Evolutionary conservation across 345 rosid genomes (phyloP), one percentile per base, ranked within the genome.

Genomic region (Sonneratia alba): DNA sequence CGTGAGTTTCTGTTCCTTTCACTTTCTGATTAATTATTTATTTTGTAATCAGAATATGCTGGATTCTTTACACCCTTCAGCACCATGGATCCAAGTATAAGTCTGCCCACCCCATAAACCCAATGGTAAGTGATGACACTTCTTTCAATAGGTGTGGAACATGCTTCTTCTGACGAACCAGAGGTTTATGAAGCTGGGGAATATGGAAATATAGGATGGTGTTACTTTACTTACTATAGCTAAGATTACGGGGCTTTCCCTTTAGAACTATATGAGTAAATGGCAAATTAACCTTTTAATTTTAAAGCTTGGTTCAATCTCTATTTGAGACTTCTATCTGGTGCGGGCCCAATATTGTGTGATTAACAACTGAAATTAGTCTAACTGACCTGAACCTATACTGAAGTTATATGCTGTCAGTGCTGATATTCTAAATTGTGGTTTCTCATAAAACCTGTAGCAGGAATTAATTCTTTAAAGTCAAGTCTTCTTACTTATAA

Each of bases 1-100:
- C 86, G 98, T 96, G 80, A 88, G 99, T 85, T 56, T 73, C 67
- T 68, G 63, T 57, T 63, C 18, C 3, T 9, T 72, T 43, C 34
- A n/a, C 18, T 36, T 72, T 48, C 32, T 38, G 40, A 61, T 36
- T 49, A 38, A 36, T 70, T 49, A 45, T 32, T 27, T 3, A 27
- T 64, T 5, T 22, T 67, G 27, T 49, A 18, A 14, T 51, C 40
- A 66, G 59, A 6, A 8, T 21, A 22, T 57, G 10, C 34, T n/a
- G 63, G 34, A 57, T 10, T 53, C n/a, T 21, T 53, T 18, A 53
- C 6, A 4, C 59, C 59, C 24, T 9, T 4, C 63, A n/a, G 21
- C 13, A 22, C 34, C n/a, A 10, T 57, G 63, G 34, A 57, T n/a
- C 13, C 32, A 57, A 57, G 13, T n/a, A 57, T n/a, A 5, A 57